phyloP scores from a whole-genome alignment of 176 grass and related monocot genomes.

The Guadua angustifolia region DNA sequence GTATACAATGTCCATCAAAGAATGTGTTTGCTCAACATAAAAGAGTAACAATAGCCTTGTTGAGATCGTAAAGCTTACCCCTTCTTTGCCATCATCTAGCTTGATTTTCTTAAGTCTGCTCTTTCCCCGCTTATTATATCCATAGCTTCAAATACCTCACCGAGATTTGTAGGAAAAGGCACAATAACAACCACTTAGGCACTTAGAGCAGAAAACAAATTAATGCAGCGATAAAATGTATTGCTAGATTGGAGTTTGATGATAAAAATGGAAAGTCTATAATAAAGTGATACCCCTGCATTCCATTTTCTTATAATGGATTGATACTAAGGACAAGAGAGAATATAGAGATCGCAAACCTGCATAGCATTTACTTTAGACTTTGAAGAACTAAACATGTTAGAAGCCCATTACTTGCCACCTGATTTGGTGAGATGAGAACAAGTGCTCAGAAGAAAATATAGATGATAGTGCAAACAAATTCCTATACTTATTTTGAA shows the following conservation, averaged over 20 bases:
- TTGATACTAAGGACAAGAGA: neutral
- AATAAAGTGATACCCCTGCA: neutral
- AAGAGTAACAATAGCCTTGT: too few relatives aligned
- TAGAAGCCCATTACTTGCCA: neutral
- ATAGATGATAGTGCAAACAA: neutral
- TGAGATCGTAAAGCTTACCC: slow-evolving; percentile 53
- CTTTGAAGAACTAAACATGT: neutral
- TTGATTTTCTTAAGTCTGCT: slow-evolving; percentile 85
- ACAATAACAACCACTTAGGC: slow-evolving; percentile 8
- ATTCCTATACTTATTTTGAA: neutral
- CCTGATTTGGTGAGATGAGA: neutral
- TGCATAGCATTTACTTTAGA: neutral
- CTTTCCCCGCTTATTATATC: slow-evolving; percentile 76
- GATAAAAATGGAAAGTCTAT: slow-evolving; percentile 5
- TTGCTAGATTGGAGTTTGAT: neutral
- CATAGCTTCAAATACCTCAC: slow-evolving; percentile 73
- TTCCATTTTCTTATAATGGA: neutral
- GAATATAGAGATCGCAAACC: neutral
- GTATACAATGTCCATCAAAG: too few relatives aligned
- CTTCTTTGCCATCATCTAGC: slow-evolving; percentile 83
- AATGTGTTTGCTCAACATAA: too few relatives aligned
- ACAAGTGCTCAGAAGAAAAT: slow-evolving; percentile 10
- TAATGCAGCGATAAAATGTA: slow-evolving; percentile 9
- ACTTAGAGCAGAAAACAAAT: slow-evolving; percentile 3
- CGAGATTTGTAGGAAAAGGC: slow-evolving; percentile 36